phyloP scores from a whole-genome alignment of 495 filamentous ascomycete species.

The Bombardia bombarda region DNA sequence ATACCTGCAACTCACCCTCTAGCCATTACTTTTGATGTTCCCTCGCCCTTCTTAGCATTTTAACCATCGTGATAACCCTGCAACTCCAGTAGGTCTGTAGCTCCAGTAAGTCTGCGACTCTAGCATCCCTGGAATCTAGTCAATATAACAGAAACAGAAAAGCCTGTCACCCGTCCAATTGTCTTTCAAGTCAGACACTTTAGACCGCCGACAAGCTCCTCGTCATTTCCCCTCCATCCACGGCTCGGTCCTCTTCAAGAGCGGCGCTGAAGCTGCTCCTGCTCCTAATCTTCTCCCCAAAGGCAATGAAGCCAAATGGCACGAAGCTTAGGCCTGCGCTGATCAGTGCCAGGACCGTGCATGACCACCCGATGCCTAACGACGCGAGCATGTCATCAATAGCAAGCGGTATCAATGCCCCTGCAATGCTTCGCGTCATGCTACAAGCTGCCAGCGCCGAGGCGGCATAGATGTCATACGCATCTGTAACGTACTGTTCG shows the following conservation, averaged over 20 bases:
- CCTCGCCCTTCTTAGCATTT: too few species aligned
- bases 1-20: too few species aligned
- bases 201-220: constrained; percentile 13
- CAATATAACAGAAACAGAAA: too few species aligned
- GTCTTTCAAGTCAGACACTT: too few species aligned
- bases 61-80: too few species aligned
- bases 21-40: too few species aligned
- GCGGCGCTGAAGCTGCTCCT: constrained; percentile 11
- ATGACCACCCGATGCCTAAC: constrained; percentile 20
- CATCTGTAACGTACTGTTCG: constrained; percentile 54
- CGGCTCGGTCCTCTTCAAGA: constrained; percentile 2
- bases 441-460: constrained; percentile 54
- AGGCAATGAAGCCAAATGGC: constrained; percentile 20
- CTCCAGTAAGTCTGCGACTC: too few species aligned
- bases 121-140: too few species aligned
- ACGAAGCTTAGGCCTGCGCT: constrained; percentile 15
- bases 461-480: constrained; percentile 61
- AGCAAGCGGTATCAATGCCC: constrained; percentile 42
- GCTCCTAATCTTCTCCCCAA: constrained; percentile 15
- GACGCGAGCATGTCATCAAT: constrained; percentile 17
- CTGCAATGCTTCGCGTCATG: constrained; percentile 48
- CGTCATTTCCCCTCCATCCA: not conserved
- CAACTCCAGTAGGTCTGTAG: too few species aligned
- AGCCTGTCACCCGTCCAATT: too few species aligned
- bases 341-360: constrained; percentile 18